Base-by-base conservation (phyloP, 305 asterid genomes). In the Petunia hybrid region DNA sequence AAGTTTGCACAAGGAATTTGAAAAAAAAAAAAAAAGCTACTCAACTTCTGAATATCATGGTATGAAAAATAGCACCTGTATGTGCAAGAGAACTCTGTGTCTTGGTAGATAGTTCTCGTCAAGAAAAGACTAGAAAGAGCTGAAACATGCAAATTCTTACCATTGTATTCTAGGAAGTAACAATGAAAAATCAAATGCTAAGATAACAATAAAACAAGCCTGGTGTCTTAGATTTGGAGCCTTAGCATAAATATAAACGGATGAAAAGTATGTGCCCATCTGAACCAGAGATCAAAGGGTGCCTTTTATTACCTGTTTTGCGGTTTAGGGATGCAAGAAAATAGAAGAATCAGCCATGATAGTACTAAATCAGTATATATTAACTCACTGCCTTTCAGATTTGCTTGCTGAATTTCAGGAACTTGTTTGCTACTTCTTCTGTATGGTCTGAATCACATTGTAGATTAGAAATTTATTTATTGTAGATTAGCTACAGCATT, bases 11-110 rank as follows among this genome's bases (percentile, higher is more conserved):
- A 31, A 42, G 22, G 3, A 46, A 31, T n/a, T 6, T 46, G 5
- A 2, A 46, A 46, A 46, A 55, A 12, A 55, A 12, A 70, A 46
- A 70, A 10, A 70, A 31, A 48, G 12, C 56, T 38, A 46, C 43
- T 70, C 77, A 9, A 53, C 42, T 22, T 5, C 45, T 70, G 77
- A 46, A 70, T 70, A 51, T 40, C 38, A 67, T 67, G 75, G 60
- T 46, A 46, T 70, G 60, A 70, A 70, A 68, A 31, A 70, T 14
- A 70, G 41, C 39, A 22, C 60, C 31, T 70, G 61, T 70, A 46
- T 46, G 35, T 70, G 61, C 60, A 70, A 70, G 61, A 46, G 77
- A 46, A 31, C 43, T 31, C 59, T 70, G 77, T 22, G 31, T 46
- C 77, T 70, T 22, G 43, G 31, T 42, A 70, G 77, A 31, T 31